These are phyloP conservation scores for Quercus wislizeni DNA, from an alignment of 306 rosid species.

Conservation along the genomic window DNA sequence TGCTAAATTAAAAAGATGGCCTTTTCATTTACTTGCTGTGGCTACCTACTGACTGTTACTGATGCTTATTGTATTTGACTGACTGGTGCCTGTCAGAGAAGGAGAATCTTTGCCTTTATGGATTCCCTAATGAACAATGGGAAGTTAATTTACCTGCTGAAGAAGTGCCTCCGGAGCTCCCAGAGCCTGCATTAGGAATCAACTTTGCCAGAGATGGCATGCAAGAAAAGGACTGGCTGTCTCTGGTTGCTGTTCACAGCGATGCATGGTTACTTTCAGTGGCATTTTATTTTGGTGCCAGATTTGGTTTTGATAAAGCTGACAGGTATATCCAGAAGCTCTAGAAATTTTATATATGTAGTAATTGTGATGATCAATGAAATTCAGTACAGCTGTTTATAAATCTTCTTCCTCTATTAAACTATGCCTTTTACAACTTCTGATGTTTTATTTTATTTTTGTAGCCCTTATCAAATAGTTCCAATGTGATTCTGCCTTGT, in stretches of 20 bases:
- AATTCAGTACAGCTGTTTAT: not conserved
- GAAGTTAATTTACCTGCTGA: constrained; percentile 58
- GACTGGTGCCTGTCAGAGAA: constrained; percentile 33
- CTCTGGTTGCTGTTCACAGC: constrained; percentile 46
- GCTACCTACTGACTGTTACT: not conserved
- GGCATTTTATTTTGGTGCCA: constrained; percentile 52
- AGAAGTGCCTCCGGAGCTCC: constrained; percentile 63
- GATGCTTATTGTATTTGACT: constrained; percentile 7
- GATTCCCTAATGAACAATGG: constrained; percentile 53
- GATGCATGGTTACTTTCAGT: constrained; percentile 54
- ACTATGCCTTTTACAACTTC: not conserved
- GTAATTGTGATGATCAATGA: not conserved
- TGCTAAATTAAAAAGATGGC: not conserved
- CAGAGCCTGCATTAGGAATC: constrained; percentile 62
- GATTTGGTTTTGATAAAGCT: constrained; percentile 48
- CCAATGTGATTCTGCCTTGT: not conserved
- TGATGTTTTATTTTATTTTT: not conserved
- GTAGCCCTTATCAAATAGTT: not conserved
- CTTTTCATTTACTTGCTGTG: not conserved
- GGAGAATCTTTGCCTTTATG: constrained; percentile 60
- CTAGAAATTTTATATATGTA: not conserved
- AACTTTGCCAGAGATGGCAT: constrained; percentile 69
- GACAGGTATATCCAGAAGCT: constrained; percentile 35
- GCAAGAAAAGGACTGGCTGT: constrained; percentile 49
- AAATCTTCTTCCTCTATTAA: not conserved